These are phyloP conservation scores for Clavispora vitiphila DNA, from an alignment of 805 yeast species.

Conservation along the genomic window DNA sequence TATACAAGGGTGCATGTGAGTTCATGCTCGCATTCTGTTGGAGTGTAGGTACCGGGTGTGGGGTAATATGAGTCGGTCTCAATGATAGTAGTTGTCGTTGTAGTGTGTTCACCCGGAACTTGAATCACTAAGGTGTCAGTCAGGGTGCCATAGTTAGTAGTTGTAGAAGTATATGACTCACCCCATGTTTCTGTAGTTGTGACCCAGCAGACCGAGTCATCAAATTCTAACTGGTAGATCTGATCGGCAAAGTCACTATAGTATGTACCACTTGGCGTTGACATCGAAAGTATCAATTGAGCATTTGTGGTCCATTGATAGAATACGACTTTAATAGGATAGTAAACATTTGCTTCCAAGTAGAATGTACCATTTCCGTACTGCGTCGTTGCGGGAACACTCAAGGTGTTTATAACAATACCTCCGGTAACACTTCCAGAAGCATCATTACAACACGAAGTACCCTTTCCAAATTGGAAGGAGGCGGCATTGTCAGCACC, in stretches of 20 bases:
- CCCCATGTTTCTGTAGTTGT: neutral
- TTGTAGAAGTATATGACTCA: neutral
- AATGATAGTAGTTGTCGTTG: neutral
- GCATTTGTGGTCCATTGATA: conserved; percentile 12
- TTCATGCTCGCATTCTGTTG: too few species aligned
- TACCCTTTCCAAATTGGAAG: conserved; percentile 12
- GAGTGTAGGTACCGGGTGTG: too few species aligned
- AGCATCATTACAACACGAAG: conserved; percentile 13
- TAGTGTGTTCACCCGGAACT: neutral
- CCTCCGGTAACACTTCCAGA: conserved; percentile 9
- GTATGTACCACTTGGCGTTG: too few species aligned
- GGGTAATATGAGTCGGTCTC: too few species aligned
- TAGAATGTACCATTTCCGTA: conserved; percentile 8
- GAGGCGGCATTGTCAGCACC: conserved; percentile 1
- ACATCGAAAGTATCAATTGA: too few species aligned
- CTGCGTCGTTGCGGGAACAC: too few species aligned
- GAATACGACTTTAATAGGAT: conserved; percentile 12
- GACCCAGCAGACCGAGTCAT: conserved; percentile 5
- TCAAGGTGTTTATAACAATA: neutral
- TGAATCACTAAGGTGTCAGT: neutral
- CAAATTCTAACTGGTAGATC: conserved; percentile 1
- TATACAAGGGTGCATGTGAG: too few species aligned
- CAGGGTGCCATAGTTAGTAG: neutral
- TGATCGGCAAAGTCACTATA: too few species aligned
- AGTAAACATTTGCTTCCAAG: conserved; percentile 7